Conservation (phyloP, 148 eudicot genomes). For the Chenopodium suecicum region DNA sequence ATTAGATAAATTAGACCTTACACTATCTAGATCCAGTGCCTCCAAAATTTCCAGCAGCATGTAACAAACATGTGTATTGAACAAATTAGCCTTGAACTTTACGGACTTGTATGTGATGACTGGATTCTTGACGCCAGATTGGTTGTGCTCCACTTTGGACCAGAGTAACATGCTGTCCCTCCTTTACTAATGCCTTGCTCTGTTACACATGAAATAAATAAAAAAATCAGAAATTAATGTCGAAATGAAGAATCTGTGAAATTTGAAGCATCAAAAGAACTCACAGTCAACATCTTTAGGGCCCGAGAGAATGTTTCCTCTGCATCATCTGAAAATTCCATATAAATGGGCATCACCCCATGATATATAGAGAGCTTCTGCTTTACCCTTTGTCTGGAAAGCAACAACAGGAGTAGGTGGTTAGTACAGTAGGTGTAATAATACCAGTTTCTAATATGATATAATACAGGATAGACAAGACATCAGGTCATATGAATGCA, state of each 20-base stretch:
- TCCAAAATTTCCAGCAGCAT: slow-evolving; percentile 2
- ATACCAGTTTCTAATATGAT: neutral
- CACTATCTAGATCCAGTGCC: neutral
- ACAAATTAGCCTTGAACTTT: slow-evolving; percentile 53
- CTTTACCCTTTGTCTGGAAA: slow-evolving; percentile 75
- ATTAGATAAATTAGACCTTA: slow-evolving; percentile 3
- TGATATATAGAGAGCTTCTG: slow-evolving; percentile 79
- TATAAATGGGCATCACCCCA: slow-evolving; percentile 84
- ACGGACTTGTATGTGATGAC: slow-evolving; percentile 95
- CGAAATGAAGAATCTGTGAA: neutral
- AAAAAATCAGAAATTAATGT: slow-evolving; percentile 14
- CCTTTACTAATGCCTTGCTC: slow-evolving; percentile 65
- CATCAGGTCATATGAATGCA: neutral
- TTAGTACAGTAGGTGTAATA: neutral
- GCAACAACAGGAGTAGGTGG: slow-evolving; percentile 11
- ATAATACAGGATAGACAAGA: neutral
- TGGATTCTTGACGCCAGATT: slow-evolving; percentile 92
- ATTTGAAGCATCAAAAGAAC: slow-evolving; percentile 2
- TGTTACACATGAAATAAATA: slow-evolving; percentile 21
- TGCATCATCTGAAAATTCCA: slow-evolving; percentile 87
- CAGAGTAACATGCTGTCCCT: slow-evolving; percentile 77
- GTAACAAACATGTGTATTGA: neutral
- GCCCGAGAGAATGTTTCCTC: slow-evolving; percentile 95
- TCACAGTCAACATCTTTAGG: slow-evolving; percentile 66
- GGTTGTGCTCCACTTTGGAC: slow-evolving; percentile 99